Conservation (phyloP, 176 grass and related monocot species). For the Zoysia japonica region DNA sequence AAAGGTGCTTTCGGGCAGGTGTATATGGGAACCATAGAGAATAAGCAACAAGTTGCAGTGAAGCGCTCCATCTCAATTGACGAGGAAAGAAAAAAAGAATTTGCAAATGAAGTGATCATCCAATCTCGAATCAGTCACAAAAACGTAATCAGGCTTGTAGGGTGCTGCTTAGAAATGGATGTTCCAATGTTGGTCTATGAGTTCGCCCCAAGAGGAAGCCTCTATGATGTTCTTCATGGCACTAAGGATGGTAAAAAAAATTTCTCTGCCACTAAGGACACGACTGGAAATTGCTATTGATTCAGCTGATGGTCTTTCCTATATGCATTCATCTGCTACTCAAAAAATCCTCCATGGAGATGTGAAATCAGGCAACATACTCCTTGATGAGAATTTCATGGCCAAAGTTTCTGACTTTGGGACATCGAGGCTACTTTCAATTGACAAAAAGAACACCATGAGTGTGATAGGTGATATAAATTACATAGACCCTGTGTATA, state of each 20-base stretch:
- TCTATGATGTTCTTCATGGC: not conserved
- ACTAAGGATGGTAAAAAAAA: not conserved
- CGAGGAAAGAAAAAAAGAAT: not conserved
- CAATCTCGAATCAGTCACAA: conserved; percentile 10
- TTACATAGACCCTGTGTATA: not conserved
- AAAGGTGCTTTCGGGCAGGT: not conserved
- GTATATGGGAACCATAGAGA: not conserved
- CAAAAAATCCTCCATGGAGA: conserved; percentile 3
- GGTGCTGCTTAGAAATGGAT: conserved; percentile 37
- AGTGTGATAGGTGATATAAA: not conserved
- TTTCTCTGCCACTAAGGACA: not conserved
- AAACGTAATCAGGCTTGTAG: conserved; percentile 20
- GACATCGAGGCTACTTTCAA: not conserved
- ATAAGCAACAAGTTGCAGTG: not conserved
- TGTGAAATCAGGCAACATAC: conserved; percentile 24
- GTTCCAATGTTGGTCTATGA: conserved; percentile 39
- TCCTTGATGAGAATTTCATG: conserved; percentile 4
- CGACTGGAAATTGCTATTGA: not conserved
- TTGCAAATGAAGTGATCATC: conserved; percentile 4
- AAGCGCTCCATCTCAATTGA: not conserved
- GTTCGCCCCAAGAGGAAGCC: conserved; percentile 5
- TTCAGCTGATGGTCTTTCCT: not conserved
- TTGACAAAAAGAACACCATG: not conserved
- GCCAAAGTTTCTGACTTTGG: conserved; percentile 12
- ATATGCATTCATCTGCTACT: not conserved